Base-by-base conservation (phyloP, 1,139 yeast species). In the Candida tropicalis region DNA sequence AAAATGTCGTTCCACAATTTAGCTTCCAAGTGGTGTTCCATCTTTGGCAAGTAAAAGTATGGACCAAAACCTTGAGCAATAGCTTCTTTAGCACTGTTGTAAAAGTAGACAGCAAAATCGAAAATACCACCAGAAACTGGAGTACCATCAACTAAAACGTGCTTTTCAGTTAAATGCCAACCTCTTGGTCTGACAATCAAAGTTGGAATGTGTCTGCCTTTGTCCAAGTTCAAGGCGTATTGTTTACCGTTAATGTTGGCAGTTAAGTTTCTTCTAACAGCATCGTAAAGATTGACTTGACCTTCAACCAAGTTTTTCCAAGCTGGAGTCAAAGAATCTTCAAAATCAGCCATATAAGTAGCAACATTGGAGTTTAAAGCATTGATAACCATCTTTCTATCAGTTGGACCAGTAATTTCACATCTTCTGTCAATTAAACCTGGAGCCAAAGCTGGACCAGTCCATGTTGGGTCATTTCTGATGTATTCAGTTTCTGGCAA, bases 271-370 rank as follows among this genome's bases (percentile, higher is more conserved):
- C 82, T 77, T 66, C 93, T 77, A 42, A 84, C 78, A 31, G 90
- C 97, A 62, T 93, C 98, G 68, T 82, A 90, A 59, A 93, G 74
- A 68, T 93, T 91, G 53, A 87, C 89, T 71, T 93, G 99, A 46
- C 98, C 99, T 44, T 75, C 79, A 49, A 87, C 81, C 75, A 88
- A 78, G 68, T 89, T 90, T 55, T 70, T 70, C 98, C 98, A 93
- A 27, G 98, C 91, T 55, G 99, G 99, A 26, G 97, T 84, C 57
- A 90, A 83, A 25, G 96, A 88, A 70, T 90, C 97, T 68, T 90
- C 97, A 57, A 90, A 87, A 70, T 90, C 98, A 37, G 95, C 84
- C 97, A 90, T 90, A 66, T 90, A 90, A 39, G 96, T 88, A 61
- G 87, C 89, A 37, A 90, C 97, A 46, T 81, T 80, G 4, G 96